phyloP scores from a whole-genome alignment of 495 filamentous ascomycete species.

The Aspergillus panamensis region DNA sequence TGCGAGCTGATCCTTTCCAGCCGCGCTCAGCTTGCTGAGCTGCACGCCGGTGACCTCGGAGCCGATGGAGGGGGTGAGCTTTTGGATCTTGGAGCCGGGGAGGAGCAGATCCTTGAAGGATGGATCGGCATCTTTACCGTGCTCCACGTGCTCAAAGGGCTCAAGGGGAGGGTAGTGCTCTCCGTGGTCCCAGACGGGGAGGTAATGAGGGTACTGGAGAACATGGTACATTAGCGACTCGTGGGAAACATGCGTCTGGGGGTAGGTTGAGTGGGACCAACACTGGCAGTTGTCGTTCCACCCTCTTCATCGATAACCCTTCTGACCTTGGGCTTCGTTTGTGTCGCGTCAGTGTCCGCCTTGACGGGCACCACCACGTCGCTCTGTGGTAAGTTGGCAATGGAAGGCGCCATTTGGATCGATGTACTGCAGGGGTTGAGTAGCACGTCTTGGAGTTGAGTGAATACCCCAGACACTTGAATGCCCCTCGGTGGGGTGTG shows the following conservation, averaged over 20 bases:
- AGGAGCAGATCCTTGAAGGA: slow-evolving; percentile 64
- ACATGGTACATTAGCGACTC: background rate
- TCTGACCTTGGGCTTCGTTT: slow-evolving; percentile 2
- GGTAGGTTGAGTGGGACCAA: background rate
- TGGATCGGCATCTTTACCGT: slow-evolving; percentile 67
- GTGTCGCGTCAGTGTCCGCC: background rate
- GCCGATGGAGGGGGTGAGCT: slow-evolving; percentile 72
- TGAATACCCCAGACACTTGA: too few species aligned
- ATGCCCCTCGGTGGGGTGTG: too few species aligned
- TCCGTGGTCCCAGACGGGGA: slow-evolving; percentile 10
- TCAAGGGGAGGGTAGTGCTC: slow-evolving; percentile 50
- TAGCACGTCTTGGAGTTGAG: too few species aligned
- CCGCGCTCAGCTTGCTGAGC: slow-evolving; percentile 60
- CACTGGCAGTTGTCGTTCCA: slow-evolving; percentile 9
- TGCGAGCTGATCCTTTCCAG: slow-evolving; percentile 77
- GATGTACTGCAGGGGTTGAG: background rate
- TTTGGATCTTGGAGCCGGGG: slow-evolving; percentile 32
- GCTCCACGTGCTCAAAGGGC: slow-evolving; percentile 68
- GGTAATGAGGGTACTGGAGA: slow-evolving; percentile 12
- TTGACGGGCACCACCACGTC: slow-evolving; percentile 11
- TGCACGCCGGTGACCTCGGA: slow-evolving; percentile 75
- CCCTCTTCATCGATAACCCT: slow-evolving; percentile 12
- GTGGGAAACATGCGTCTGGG: background rate
- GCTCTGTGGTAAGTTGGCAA: background rate
- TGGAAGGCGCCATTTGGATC: slow-evolving; percentile 6